Percentiles rank a stretch among this genome's conserved stretches.
phyloP scores from a whole-genome alignment of 2,329 filamentous ascomycete genomes.

The Claviceps digitariae region DNA sequence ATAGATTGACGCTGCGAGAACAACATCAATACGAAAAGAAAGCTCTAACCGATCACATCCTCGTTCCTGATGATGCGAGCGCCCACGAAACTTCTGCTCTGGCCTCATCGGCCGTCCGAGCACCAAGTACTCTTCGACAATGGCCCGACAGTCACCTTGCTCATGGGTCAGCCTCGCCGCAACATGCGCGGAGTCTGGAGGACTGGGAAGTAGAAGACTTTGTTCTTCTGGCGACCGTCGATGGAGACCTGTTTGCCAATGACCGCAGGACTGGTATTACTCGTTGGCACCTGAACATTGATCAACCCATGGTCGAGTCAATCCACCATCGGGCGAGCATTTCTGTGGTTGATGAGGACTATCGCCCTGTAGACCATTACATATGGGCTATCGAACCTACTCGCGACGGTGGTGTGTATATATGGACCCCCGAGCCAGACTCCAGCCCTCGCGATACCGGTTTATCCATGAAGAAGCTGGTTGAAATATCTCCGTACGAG shows the following conservation, averaged over 20 bases:
- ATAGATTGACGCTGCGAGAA: slow-evolving; percentile 1
- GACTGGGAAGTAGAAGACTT: slow-evolving; percentile 99
- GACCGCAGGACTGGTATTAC: slow-evolving; percentile 75
- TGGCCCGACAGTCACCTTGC: slow-evolving; percentile 41
- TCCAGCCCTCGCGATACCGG: slow-evolving; percentile 51
- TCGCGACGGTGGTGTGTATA: slow-evolving; percentile 73
- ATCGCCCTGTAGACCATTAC: slow-evolving; percentile 64
- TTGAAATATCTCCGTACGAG: slow-evolving; percentile 71
- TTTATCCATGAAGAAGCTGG: slow-evolving; percentile 71
- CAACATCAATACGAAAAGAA: slow-evolving; percentile 13
- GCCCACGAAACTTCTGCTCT: slow-evolving; percentile 96
- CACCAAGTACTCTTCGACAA: slow-evolving; percentile 61
- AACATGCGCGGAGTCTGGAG: slow-evolving; percentile 90
- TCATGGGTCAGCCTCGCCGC: slow-evolving; percentile 65
- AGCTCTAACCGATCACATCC: slow-evolving; percentile 4
- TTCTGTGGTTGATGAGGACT: slow-evolving; percentile 45
- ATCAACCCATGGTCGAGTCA: slow-evolving; percentile 83
- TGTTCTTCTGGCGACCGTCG: slow-evolving; percentile 98
- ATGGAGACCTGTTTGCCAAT: slow-evolving; percentile 86
- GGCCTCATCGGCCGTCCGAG: slow-evolving; percentile 78
- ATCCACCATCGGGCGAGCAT: slow-evolving; percentile 62
- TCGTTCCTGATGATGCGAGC: slow-evolving; percentile 61
- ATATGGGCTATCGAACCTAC: slow-evolving; percentile 93
- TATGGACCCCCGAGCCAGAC: slow-evolving; percentile 57
- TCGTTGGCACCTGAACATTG: slow-evolving; percentile 74